phyloP scores from a whole-genome alignment of 2,329 filamentous ascomycete species.

The Shiraia bambusicola region DNA sequence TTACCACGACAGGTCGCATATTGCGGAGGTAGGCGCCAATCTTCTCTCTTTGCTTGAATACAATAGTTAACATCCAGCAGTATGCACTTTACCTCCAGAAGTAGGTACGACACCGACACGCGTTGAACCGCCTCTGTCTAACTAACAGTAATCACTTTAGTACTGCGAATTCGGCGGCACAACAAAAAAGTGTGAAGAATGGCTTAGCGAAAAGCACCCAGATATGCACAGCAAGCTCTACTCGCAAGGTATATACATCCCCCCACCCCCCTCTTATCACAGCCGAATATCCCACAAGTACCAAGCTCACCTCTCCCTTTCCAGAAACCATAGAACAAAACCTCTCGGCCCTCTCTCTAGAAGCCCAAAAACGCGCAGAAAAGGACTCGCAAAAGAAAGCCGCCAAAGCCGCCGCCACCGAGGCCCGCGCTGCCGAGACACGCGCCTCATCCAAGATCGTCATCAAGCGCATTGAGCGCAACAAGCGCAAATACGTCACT shows the following conservation, averaged over 20 bases:
- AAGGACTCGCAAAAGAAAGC: slow-evolving; percentile 98
- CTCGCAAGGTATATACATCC: slow-evolving; percentile 67
- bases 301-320: slow-evolving; percentile 2
- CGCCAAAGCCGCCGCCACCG: slow-evolving; percentile 84
- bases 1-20: slow-evolving; percentile 59
- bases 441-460: slow-evolving; percentile 79
- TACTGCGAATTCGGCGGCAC: slow-evolving; percentile 99
- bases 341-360: slow-evolving; percentile 81
- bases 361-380: slow-evolving; percentile 89
- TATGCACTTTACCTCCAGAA: slow-evolving; percentile 68
- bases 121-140: not conserved
- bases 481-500: slow-evolving; percentile 97
- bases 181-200: slow-evolving; percentile 94
- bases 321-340: slow-evolving; percentile 72
- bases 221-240: slow-evolving; percentile 78
- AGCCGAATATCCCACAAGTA: not conserved
- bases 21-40: slow-evolving; percentile 56
- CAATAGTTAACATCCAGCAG: slow-evolving; percentile 43
- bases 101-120: slow-evolving; percentile 52
- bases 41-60: not conserved
- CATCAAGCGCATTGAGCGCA: slow-evolving; percentile 96
- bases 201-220: slow-evolving; percentile 76
- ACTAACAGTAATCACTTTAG: slow-evolving; percentile 52
- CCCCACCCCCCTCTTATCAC: no score
- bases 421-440: slow-evolving; percentile 79